Evolutionary conservation across 2,329 filamentous ascomycete species (phyloP).

Genomic region (Fusarium coicis): DNA sequence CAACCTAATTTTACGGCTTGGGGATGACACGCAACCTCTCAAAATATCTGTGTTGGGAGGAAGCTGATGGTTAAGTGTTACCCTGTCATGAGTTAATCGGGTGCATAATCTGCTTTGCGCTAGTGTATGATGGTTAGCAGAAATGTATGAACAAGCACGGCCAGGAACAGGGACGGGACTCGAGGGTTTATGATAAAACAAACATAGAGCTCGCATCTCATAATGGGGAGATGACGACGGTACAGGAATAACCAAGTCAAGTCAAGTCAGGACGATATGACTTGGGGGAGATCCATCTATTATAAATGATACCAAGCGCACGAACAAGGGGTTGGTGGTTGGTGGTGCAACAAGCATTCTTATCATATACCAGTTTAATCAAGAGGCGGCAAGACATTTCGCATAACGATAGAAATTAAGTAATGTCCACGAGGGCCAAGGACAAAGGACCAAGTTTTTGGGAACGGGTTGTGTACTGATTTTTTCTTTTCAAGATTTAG

Average conservation of each 20-base stretch:
- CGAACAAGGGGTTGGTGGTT: neutral
- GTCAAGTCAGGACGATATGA: slow-evolving; percentile 11
- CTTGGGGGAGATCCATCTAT: slow-evolving; percentile 14
- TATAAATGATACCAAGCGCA: slow-evolving; percentile 9
- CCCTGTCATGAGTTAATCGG: slow-evolving; percentile 10
- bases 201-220: slow-evolving; percentile 37
- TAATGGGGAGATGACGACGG: slow-evolving; percentile 20
- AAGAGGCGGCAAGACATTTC: neutral
- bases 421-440: neutral
- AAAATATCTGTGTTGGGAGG: slow-evolving; percentile 2
- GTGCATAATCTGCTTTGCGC: slow-evolving; percentile 19
- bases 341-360: slow-evolving; percentile 1
- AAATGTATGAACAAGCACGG: slow-evolving; percentile 27
- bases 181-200: slow-evolving; percentile 30
- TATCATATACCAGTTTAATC: neutral
- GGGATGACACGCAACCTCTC: neutral
- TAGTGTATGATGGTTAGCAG: slow-evolving; percentile 18
- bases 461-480: neutral
- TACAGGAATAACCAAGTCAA: slow-evolving; percentile 8
- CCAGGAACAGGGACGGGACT: neutral
- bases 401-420: neutral
- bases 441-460: neutral
- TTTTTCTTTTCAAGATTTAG: neutral
- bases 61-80: neutral
- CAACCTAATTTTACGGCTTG: slow-evolving; percentile 7